A percentile compares a stretch with the other conserved stretches of the same genome.
phyloP scores from a whole-genome alignment of 306 rosid genomes.

The Clitoria ternatea region DNA sequence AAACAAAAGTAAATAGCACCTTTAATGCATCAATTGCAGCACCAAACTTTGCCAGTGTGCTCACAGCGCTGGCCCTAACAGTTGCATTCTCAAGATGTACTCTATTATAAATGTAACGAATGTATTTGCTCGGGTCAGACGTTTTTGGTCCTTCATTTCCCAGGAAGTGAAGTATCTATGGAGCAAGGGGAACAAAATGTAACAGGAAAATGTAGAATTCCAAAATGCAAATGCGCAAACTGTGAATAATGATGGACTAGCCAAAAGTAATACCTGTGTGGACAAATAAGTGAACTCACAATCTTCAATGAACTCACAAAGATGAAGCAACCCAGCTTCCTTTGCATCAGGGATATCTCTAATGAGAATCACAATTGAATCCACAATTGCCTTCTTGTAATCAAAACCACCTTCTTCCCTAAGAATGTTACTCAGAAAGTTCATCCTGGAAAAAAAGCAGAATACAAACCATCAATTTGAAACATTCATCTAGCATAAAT shows the following conservation, averaged over 20 bases:
- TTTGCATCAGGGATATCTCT: slow-evolving; percentile 96
- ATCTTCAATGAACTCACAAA: slow-evolving; percentile 97
- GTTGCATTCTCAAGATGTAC: slow-evolving; percentile 99
- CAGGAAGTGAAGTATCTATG: slow-evolving; percentile 91
- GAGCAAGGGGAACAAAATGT: slow-evolving; percentile 17
- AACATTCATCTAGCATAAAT: background rate
- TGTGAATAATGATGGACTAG: slow-evolving; percentile 16
- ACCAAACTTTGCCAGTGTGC: slow-evolving; percentile 98
- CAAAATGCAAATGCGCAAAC: slow-evolving; percentile 2
- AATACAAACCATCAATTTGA: slow-evolving; percentile 13
- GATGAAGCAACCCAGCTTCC: slow-evolving; percentile 96
- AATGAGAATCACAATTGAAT: slow-evolving; percentile 93
- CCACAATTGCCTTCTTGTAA: slow-evolving; percentile 96
- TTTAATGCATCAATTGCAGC: slow-evolving; percentile 76
- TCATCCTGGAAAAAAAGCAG: slow-evolving; percentile 63
- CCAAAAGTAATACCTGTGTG: slow-evolving; percentile 69
- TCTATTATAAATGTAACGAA: slow-evolving; percentile 88
- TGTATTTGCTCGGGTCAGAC: slow-evolving; percentile 92
- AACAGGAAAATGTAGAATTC: slow-evolving; percentile 12
- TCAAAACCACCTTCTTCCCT: slow-evolving; percentile 99
- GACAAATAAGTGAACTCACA: slow-evolving; percentile 98
- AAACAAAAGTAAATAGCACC: slow-evolving; percentile 43
- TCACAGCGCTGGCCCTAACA: slow-evolving; percentile 95
- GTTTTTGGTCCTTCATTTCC: slow-evolving; percentile 99
- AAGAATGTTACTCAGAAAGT: slow-evolving; percentile 92